A percentile compares a stretch with the other conserved stretches of the same genome.
Evolutionary conservation across 768 basidiomycete species (phyloP).

Genomic region (Trametopsis cervina): DNA sequence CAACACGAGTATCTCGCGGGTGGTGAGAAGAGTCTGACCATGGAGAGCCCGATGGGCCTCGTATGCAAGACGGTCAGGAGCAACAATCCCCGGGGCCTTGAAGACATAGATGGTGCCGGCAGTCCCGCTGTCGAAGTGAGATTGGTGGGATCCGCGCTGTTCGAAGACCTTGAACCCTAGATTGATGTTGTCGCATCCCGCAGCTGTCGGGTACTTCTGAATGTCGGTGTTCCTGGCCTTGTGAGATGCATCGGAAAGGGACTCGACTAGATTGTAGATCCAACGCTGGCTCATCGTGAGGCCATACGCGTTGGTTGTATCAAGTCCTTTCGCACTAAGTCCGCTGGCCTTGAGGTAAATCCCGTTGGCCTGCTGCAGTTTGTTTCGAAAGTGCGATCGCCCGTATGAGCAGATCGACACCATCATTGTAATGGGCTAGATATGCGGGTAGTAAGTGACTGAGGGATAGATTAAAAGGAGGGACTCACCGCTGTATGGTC

Average conservation of each 20-base stretch:
- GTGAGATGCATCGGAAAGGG: neutral
- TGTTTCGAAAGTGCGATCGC: neutral
- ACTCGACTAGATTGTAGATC: neutral
- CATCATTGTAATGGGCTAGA: neutral
- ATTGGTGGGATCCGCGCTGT: conserved; percentile 29
- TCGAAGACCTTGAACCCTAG: conserved; percentile 13
- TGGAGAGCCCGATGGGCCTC: neutral
- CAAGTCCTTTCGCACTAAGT: conserved; percentile 3
- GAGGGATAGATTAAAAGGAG: neutral
- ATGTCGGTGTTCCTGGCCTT: neutral
- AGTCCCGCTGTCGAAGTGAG: conserved; percentile 28
- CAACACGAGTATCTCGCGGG: neutral
- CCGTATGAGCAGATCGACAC: neutral
- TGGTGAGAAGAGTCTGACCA: neutral
- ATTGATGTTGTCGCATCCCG: conserved; percentile 11
- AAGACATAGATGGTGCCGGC: conserved; percentile 21
- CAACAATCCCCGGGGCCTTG: conserved; percentile 3
- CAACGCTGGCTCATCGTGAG: conserved; percentile 12
- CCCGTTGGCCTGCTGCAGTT: neutral
- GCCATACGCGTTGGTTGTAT: conserved; percentile 5
- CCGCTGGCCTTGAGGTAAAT: conserved; percentile 9
- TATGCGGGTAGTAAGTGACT: neutral
- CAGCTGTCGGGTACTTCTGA: neutral
- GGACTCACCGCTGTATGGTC: conserved; percentile 6
- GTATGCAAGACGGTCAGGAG: neutral